Conservation (phyloP, 225 moss, liverwort and hornwort species). For the Lunularia cruciata region DNA sequence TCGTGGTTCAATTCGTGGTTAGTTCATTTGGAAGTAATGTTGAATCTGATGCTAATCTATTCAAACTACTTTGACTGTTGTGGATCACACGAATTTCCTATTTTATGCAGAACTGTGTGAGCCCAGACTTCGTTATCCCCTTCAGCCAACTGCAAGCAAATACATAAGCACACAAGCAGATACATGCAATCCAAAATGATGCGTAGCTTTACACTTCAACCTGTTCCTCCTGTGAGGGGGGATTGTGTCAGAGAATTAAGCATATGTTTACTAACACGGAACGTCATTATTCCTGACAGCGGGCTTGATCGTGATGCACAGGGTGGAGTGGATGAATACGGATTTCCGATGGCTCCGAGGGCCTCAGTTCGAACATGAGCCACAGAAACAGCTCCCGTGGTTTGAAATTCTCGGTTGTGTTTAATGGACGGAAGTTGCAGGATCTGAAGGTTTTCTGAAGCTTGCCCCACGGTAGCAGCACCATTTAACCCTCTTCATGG, state of each 20-base stretch:
- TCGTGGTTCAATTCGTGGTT: too few species aligned
- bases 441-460: too few species aligned
- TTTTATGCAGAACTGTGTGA: too few species aligned
- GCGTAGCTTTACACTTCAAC: too few species aligned
- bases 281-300: slow-evolving; percentile 26
- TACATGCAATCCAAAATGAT: too few species aligned
- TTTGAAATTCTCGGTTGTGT: neutral
- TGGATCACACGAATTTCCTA: too few species aligned
- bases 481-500: neutral
- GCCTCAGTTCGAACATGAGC: slow-evolving; percentile 71
- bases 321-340: slow-evolving; percentile 69
- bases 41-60: too few species aligned
- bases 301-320: slow-evolving; percentile 40
- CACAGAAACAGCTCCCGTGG: neutral
- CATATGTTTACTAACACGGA: slow-evolving; percentile 1
- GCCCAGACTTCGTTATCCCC: too few species aligned
- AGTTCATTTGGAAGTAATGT: too few species aligned
- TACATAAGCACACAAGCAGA: too few species aligned
- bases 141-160: too few species aligned
- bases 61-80: too few species aligned
- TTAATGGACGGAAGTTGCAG: neutral
- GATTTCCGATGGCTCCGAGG: slow-evolving; percentile 84
- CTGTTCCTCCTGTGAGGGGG: neutral
- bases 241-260: neutral
- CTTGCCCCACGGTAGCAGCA: neutral